These are phyloP conservation scores for Blumeriella jaapii DNA, from an alignment of 2,329 filamentous ascomycete genomes.

Conservation along the genomic window DNA sequence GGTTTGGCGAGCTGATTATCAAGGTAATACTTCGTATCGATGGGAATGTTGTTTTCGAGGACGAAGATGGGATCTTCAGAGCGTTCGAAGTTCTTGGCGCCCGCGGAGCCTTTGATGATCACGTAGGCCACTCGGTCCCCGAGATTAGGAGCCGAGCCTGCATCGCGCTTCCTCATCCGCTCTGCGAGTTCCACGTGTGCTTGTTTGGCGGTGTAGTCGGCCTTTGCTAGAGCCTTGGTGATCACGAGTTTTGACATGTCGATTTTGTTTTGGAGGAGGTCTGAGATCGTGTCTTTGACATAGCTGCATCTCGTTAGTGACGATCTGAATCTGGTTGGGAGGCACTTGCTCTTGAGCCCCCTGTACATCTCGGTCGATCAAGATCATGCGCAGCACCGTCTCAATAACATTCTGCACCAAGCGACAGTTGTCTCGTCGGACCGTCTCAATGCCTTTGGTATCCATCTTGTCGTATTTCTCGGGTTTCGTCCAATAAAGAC, in stretches of 20 bases:
- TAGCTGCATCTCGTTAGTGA: slow-evolving; percentile 47
- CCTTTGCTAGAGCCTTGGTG: slow-evolving; percentile 89
- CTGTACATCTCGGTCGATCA: slow-evolving; percentile 84
- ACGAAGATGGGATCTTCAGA: slow-evolving; percentile 97
- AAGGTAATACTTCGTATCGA: slow-evolving; percentile 96
- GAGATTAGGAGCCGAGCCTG: slow-evolving; percentile 81
- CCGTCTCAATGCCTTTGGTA: slow-evolving; percentile 97
- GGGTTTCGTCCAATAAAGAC: slow-evolving; percentile 92
- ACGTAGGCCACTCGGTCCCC: slow-evolving; percentile 97
- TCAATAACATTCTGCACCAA: slow-evolving; percentile 96
- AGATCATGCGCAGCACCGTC: slow-evolving; percentile 86
- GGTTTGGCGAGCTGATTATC: slow-evolving; percentile 98
- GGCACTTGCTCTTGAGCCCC: slow-evolving; percentile 79
- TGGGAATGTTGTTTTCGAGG: slow-evolving; percentile 92
- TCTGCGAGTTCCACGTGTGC: slow-evolving; percentile 92
- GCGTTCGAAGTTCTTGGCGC: slow-evolving; percentile 91
- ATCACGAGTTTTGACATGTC: slow-evolving; percentile 99
- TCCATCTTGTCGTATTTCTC: slow-evolving; percentile 99
- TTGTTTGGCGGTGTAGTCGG: slow-evolving; percentile 82
- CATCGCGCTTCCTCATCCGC: slow-evolving; percentile 94
- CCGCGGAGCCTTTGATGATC: slow-evolving; percentile 83
- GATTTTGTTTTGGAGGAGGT: slow-evolving; percentile 91
- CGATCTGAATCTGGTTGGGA: slow-evolving; percentile 1
- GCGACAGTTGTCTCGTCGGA: slow-evolving; percentile 90
- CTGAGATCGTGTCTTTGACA: slow-evolving; percentile 91